Conservation (phyloP, 768 basidiomycete species). For the Phanerochaete sordida region DNA sequence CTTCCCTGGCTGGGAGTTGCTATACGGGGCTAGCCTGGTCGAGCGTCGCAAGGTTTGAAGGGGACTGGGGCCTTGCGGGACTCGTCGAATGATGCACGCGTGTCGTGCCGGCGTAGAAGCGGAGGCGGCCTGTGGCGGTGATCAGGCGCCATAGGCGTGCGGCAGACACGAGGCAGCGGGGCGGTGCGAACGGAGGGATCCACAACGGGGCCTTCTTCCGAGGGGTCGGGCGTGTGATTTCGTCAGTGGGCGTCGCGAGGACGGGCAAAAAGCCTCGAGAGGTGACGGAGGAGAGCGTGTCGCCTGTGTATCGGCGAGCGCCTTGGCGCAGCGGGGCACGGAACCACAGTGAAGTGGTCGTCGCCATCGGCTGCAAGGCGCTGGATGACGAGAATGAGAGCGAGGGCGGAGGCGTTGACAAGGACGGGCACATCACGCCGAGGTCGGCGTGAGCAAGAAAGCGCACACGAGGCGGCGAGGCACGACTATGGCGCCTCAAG, state of each 20-base stretch:
- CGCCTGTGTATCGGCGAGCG: slow-evolving; percentile 68
- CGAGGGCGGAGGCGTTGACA: slow-evolving; percentile 29
- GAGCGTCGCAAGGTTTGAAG: slow-evolving; percentile 16
- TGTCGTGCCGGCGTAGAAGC: slow-evolving; percentile 15
- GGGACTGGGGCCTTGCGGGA: slow-evolving; percentile 24
- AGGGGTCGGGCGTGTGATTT: slow-evolving; percentile 17
- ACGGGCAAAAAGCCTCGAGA: slow-evolving; percentile 5
- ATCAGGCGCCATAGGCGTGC: slow-evolving; percentile 37
- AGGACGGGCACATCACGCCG: slow-evolving; percentile 11
- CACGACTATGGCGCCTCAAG: slow-evolving; percentile 55
- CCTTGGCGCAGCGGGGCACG: slow-evolving; percentile 52
- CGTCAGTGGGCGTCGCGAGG: slow-evolving; percentile 20
- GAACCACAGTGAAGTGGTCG: slow-evolving; percentile 83
- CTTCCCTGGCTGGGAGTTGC: slow-evolving; percentile 19
- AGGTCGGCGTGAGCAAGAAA: slow-evolving; percentile 44
- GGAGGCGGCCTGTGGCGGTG: slow-evolving; percentile 32
- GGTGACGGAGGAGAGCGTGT: slow-evolving; percentile 31
- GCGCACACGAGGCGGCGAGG: slow-evolving; percentile 42
- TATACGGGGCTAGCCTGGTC: slow-evolving; percentile 18
- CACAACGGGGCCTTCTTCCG: slow-evolving; percentile 11
- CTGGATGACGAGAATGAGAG: slow-evolving; percentile 48
- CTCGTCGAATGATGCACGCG: slow-evolving; percentile 16
- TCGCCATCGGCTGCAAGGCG: slow-evolving; percentile 47
- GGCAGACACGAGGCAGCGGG: slow-evolving; percentile 13
- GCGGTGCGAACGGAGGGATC: slow-evolving; percentile 3